These are phyloP conservation scores for Blastosporella zonata DNA, from an alignment of 1,284 basidiomycete species.

Conservation along the genomic window DNA sequence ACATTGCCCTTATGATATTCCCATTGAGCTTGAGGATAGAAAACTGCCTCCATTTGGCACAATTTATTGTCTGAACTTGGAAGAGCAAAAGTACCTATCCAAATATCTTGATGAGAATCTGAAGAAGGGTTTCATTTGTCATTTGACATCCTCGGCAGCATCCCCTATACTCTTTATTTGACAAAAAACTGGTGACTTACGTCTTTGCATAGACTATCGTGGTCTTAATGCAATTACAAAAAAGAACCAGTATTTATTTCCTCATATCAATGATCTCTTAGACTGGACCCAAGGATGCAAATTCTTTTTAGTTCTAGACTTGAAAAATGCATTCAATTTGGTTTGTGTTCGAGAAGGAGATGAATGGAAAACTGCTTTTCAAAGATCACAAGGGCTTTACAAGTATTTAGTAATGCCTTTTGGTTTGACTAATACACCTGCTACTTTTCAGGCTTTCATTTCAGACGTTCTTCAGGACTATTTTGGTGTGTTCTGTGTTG, in stretches of 20 bases:
- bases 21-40: background rate
- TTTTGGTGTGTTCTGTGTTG: slow-evolving; percentile 13
- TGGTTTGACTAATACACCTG: slow-evolving; percentile 20
- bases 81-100: background rate
- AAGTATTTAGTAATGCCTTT: slow-evolving; percentile 23
- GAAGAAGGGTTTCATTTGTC: slow-evolving; percentile 10
- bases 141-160: slow-evolving; percentile 10
- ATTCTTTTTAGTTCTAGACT: slow-evolving; percentile 23
- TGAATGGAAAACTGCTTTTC: slow-evolving; percentile 25
- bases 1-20: background rate
- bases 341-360: slow-evolving; percentile 14
- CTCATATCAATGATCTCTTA: slow-evolving; percentile 35
- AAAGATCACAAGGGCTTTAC: slow-evolving; percentile 17
- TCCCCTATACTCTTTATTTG: slow-evolving; percentile 18
- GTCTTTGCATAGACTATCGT: slow-evolving; percentile 39
- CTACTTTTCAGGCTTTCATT: slow-evolving; percentile 23
- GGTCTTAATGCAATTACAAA: slow-evolving; percentile 38
- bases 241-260: slow-evolving; percentile 38
- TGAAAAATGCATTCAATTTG: slow-evolving; percentile 12
- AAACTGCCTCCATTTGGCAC: background rate
- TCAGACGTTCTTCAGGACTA: slow-evolving; percentile 19
- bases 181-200: slow-evolving; percentile 41
- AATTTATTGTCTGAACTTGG: background rate
- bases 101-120: slow-evolving; percentile 16
- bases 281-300: slow-evolving; percentile 22